These are phyloP conservation scores for Bacterosira constricta DNA, from an alignment of 108 stramenopile genomes.

Conservation along the genomic window DNA sequence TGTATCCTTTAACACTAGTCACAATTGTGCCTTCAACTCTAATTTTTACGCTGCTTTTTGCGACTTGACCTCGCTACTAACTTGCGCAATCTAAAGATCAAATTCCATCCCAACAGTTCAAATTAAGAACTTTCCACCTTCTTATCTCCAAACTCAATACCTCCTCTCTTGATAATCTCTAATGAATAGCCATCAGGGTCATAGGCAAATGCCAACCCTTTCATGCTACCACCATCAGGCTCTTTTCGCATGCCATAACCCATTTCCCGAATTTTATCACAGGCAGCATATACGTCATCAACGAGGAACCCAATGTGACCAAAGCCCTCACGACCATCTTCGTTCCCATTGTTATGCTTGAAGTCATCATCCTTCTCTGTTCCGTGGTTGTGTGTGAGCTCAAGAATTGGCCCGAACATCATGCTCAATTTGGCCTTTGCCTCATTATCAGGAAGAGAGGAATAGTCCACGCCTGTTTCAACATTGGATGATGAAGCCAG, in stretches of 20 bases:
- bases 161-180: conserved; percentile 83
- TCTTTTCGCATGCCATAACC: conserved; percentile 86
- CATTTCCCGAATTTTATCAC: conserved; percentile 75
- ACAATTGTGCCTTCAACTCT: too few relatives aligned
- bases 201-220: conserved; percentile 86
- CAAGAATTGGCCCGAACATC: conserved; percentile 79
- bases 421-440: conserved; percentile 29
- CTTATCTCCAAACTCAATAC: conserved; percentile 78
- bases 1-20: too few relatives aligned
- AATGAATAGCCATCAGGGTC: conserved; percentile 89
- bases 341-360: conserved; percentile 93
- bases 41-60: too few relatives aligned
- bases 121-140: conserved; percentile 22
- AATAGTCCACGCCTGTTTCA: conserved; percentile 42
- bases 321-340: conserved; percentile 95
- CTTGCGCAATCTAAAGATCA: too few relatives aligned
- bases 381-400: conserved; percentile 96
- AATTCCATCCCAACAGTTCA: too few relatives aligned
- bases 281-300: conserved; percentile 94
- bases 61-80: too few relatives aligned
- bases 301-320: conserved; percentile 97
- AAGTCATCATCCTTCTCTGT: conserved; percentile 83
- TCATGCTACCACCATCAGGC: conserved; percentile 87
- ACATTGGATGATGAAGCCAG: conserved; percentile 73
- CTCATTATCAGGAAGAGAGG: conserved; percentile 48